Base-by-base conservation (phyloP, 163 green algal genomes). In the Scenedesmus sp. region DNA sequence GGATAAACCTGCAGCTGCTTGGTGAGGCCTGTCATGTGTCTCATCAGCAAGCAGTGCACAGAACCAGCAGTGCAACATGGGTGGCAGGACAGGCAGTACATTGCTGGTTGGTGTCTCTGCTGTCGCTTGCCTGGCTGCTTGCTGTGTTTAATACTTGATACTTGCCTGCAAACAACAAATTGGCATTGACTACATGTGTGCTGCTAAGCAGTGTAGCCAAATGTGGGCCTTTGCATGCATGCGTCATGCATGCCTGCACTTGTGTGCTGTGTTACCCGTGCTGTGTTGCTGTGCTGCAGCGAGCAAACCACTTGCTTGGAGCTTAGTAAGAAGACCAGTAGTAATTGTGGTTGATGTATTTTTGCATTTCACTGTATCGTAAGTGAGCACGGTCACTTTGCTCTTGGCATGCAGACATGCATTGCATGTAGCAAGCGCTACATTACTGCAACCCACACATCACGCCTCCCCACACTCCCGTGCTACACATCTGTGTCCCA, bases 71-170 rank as follows among this genome's bases (percentile, higher is more conserved):
- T 46, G 34, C 23, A 52, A 52, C 23, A 23, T 79, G 5, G 23
- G 23, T 79, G 70, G 70, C 70, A 18, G 70, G 70, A 52, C 70
- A 79, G 70, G 70, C 70, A 79, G 70, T 79, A 79, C 70, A 79
- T 23, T 52, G 3, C 1, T 79, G 4, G 70, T 2, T 23, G 52
- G 66, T 52, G 5, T 13, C 5, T 73, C 5, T 5, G 70, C 70
- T 52, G 70, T 16, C n/a, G 18, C 16, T 76, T 26, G 66, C 2
- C 2, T 46, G 34, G 34, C 34, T 46, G 34, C 34, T 46, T 46
- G 34, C 34, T 46, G 34, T 46, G 34, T 46, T 46, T 46, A 1
- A 46, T 46, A 46, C 34, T 46, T 46, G 34, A 46, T 46, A 46
- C 34, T 46, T 46, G 34, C 34, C 34, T 46, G 34, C 34, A 46